Conservation (phyloP, 352 stramenopile species). For the Thalassiosira hispida region DNA sequence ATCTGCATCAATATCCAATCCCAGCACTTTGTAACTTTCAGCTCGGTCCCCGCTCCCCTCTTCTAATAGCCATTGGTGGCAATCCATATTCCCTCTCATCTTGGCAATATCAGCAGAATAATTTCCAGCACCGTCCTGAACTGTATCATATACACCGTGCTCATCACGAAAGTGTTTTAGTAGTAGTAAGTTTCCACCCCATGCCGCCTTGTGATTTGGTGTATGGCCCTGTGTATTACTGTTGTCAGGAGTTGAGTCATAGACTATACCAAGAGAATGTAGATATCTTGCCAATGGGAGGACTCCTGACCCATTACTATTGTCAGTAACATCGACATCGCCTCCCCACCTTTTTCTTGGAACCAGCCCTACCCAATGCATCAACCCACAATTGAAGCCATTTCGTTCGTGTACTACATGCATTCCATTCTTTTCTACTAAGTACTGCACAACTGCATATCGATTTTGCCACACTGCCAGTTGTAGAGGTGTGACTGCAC, state of each 20-base stretch:
- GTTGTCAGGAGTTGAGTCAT: slow-evolving; percentile 50
- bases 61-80: slow-evolving; percentile 67
- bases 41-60: slow-evolving; percentile 57
- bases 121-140: slow-evolving; percentile 75
- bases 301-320: slow-evolving; percentile 53
- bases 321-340: slow-evolving; percentile 26
- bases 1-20: slow-evolving; percentile 44
- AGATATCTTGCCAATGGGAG: slow-evolving; percentile 70
- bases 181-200: slow-evolving; percentile 73
- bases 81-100: slow-evolving; percentile 71
- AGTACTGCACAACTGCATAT: slow-evolving; percentile 61
- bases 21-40: slow-evolving; percentile 64
- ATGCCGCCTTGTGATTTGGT: slow-evolving; percentile 78
- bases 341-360: slow-evolving; percentile 57
- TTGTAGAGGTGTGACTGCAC: slow-evolving; percentile 81
- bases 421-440: slow-evolving; percentile 56
- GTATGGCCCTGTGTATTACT: slow-evolving; percentile 68
- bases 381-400: slow-evolving; percentile 76
- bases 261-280: slow-evolving; percentile 46
- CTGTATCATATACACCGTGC: slow-evolving; percentile 70
- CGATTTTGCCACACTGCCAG: slow-evolving; percentile 85
- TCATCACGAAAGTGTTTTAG: slow-evolving; percentile 71
- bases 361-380: slow-evolving; percentile 81
- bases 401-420: slow-evolving; percentile 67
- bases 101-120: slow-evolving; percentile 79